Evolutionary conservation across 345 rosid species (phyloP).

Genomic region (Angophora floribunda): DNA sequence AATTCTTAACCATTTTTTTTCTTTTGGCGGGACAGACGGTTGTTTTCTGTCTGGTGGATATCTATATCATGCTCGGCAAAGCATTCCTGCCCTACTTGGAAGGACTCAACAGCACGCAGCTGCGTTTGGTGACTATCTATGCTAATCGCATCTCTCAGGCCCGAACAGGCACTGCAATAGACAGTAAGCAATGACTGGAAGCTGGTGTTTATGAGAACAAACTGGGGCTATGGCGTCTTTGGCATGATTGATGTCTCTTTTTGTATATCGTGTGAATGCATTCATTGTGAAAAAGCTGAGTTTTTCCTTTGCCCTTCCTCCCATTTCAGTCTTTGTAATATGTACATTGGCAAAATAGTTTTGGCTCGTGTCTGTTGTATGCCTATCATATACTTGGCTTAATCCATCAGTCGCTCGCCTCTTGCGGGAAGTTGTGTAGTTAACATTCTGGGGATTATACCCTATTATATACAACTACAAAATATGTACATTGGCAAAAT

Average conservation of each 20-base stretch:
- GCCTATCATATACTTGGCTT: background rate
- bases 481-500: background rate
- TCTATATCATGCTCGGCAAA: constrained; percentile 95
- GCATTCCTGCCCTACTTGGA: constrained; percentile 92
- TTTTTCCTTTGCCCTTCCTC: background rate
- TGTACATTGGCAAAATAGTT: background rate
- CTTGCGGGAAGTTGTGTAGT: background rate
- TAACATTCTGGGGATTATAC: background rate
- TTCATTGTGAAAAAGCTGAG: constrained; percentile 2
- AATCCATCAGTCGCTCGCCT: background rate
- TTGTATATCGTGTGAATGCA: constrained; percentile 54
- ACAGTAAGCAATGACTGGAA: constrained; percentile 24
- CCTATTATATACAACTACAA: background rate
- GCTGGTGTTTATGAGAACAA: background rate
- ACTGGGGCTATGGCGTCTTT: background rate
- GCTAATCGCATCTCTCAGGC: constrained; percentile 99
- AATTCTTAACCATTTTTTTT: background rate
- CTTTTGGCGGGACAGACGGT: constrained; percentile 57
- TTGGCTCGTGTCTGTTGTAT: too few relatives aligned
- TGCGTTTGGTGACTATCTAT: constrained; percentile 87
- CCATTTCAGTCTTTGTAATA: constrained; percentile 1
- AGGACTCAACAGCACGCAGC: constrained; percentile 82
- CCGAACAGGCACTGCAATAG: constrained; percentile 67
- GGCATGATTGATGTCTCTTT: background rate
- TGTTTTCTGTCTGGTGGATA: constrained; percentile 97